Percentiles rank a stretch among this genome's conserved stretches.
Conservation (phyloP, 257 asterid genomes). For the Cynanchum wilfordii region DNA sequence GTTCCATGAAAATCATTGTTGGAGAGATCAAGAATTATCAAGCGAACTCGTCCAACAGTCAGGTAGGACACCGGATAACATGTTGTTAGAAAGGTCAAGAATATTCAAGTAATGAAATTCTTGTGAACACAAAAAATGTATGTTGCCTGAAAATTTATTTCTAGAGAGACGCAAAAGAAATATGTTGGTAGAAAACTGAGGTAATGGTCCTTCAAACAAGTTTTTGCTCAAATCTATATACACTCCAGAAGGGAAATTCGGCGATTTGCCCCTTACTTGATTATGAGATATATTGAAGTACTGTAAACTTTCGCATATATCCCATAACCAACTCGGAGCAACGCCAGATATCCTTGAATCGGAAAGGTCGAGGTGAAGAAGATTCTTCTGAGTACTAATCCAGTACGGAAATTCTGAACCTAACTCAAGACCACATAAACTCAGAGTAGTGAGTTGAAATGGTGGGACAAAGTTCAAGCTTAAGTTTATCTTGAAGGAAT, state of each 20-base stretch:
- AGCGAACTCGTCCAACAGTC: not conserved
- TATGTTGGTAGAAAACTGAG: not conserved
- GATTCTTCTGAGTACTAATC: not conserved
- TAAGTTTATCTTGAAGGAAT: not conserved
- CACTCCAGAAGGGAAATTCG: not conserved
- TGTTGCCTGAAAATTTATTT: not conserved
- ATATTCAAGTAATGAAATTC: not conserved
- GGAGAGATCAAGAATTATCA: not conserved
- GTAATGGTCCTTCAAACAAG: not conserved
- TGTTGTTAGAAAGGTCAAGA: not conserved
- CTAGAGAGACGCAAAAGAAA: not conserved
- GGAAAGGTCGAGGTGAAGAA: not conserved
- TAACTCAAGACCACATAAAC: not conserved
- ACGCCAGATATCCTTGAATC: not conserved
- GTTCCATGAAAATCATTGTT: not conserved
- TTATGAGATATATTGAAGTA: not conserved
- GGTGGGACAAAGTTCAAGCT: not conserved
- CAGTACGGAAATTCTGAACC: not conserved
- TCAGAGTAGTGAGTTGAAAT: not conserved
- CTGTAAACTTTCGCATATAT: not conserved
- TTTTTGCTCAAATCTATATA: not conserved
- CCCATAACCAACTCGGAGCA: not conserved
- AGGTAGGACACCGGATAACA: not conserved
- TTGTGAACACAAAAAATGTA: not conserved
- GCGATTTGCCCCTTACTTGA: not conserved